Base-by-base conservation (phyloP, 768 basidiomycete genomes). In the Mycena kentingensis region DNA sequence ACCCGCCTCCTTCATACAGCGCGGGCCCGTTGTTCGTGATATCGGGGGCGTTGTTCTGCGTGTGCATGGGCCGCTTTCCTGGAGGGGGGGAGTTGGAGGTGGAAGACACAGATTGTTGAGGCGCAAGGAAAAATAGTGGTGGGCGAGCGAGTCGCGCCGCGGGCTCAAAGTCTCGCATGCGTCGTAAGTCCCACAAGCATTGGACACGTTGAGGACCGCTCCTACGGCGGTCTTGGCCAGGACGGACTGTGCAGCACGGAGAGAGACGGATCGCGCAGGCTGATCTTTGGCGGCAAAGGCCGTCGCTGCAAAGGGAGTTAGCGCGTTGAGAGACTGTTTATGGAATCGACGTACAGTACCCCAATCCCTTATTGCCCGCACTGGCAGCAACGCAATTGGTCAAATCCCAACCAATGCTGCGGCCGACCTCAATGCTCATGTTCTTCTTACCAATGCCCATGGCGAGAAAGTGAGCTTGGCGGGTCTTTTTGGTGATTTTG, bases 401-500 rank as follows among this genome's bases (percentile, higher is more conserved):
- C 7, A 52, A 31, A 32, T 63, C 60, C 60, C 62, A 62, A 2
- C 46, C 58, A 18, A 57, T 49, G 44, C 50, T 57, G 48, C 64
- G 53, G 34, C 31, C 21, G 7, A 63, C 54, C 15, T 54, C 42
- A 35, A 65, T 53, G 1, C 31, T 37, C 48, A 62, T 52, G 43
- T 60, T 54, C 50, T 62, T 63, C 60, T 58, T 62, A 28, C 64
- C 60, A 29, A 65, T 24, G 10, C 36, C 36, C 18, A 37, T 37
- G 12, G n/a, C n/a, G n/a, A 37, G 19, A 24, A 65, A 60, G 32
- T 63, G 60, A 15, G 46, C 54, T 19, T 10, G 36, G 34, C 41
- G 39, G 32, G 56, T 48, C 36, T 55, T 59, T 38, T 61, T 61
- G 38, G 50, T 42, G 34, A 57, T 53, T 47, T 63, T 63, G 60